These are phyloP conservation scores for Metschnikowia proteae DNA, from an alignment of 805 yeast species.

Conservation along the genomic window DNA sequence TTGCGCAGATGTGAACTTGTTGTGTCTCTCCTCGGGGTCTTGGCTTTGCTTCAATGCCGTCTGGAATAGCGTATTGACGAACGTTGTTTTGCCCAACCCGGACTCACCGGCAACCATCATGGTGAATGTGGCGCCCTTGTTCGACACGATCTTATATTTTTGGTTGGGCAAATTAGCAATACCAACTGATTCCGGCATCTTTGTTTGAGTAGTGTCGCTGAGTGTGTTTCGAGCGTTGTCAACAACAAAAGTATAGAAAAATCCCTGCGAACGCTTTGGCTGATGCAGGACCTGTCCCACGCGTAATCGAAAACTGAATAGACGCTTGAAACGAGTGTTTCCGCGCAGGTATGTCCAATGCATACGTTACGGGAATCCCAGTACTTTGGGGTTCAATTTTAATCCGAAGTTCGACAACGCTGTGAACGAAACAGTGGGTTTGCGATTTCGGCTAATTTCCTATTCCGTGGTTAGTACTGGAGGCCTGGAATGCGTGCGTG, in stretches of 20 bases:
- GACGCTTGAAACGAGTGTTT: not conserved
- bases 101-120: constrained; percentile 88
- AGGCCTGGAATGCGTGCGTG: no score
- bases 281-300: constrained; percentile 5
- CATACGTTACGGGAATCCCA: not conserved
- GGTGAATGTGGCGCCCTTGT: constrained; percentile 73
- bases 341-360: not conserved
- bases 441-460: no score
- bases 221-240: constrained; percentile 1
- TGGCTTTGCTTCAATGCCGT: constrained; percentile 60
- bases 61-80: constrained; percentile 81
- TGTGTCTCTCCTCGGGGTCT: constrained; percentile 52
- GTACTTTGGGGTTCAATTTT: no score
- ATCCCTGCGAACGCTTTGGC: constrained; percentile 3
- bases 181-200: constrained; percentile 59
- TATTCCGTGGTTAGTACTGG: no score
- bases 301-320: not conserved
- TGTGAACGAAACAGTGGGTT: no score
- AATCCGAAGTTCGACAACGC: no score
- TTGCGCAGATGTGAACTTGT: constrained; percentile 49
- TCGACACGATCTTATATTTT: constrained; percentile 71
- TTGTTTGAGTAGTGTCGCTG: constrained; percentile 3
- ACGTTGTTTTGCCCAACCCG: constrained; percentile 91
- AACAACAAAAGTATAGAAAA: constrained; percentile 5
- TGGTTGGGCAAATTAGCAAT: constrained; percentile 72